phyloP scores from a whole-genome alignment of 2,329 filamentous ascomycete genomes.

The Tolypocladium guangdongense region DNA sequence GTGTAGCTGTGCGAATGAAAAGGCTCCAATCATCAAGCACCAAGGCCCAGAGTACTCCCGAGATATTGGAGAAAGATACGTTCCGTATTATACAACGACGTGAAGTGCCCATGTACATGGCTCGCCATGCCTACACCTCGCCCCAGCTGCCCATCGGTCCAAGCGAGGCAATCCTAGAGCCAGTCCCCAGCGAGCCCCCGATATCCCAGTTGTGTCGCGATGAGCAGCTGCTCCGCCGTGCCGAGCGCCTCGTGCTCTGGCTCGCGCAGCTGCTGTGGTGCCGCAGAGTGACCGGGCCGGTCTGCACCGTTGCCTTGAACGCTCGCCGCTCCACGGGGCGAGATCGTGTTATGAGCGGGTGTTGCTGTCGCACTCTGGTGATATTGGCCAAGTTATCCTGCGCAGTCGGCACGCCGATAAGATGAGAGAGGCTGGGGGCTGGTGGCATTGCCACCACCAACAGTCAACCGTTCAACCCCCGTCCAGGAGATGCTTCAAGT shows the following conservation, averaged over 20 bases:
- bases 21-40: neutral
- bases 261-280: constrained; percentile 67
- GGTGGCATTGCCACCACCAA: no score
- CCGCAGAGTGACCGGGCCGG: constrained; percentile 35
- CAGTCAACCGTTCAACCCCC: no score
- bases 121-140: constrained; percentile 42
- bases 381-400: constrained; percentile 65
- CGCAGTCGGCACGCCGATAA: constrained; percentile 35
- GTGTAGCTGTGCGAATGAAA: neutral
- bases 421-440: no score
- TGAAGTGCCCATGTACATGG: neutral
- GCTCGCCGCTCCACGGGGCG: constrained; percentile 42
- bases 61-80: neutral
- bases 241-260: constrained; percentile 70
- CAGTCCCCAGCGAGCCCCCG: constrained; percentile 67
- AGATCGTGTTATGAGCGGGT: constrained; percentile 63
- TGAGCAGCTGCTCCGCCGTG: constrained; percentile 55
- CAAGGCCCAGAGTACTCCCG: neutral
- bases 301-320: constrained; percentile 42
- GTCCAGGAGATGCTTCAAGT: no score
- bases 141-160: constrained; percentile 70
- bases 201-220: constrained; percentile 90
- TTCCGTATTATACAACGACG: neutral
- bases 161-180: constrained; percentile 55
- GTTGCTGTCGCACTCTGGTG: constrained; percentile 77